These are phyloP conservation scores for Suillus cothurnatus DNA, from an alignment of 768 basidiomycete genomes.

Conservation along the genomic window DNA sequence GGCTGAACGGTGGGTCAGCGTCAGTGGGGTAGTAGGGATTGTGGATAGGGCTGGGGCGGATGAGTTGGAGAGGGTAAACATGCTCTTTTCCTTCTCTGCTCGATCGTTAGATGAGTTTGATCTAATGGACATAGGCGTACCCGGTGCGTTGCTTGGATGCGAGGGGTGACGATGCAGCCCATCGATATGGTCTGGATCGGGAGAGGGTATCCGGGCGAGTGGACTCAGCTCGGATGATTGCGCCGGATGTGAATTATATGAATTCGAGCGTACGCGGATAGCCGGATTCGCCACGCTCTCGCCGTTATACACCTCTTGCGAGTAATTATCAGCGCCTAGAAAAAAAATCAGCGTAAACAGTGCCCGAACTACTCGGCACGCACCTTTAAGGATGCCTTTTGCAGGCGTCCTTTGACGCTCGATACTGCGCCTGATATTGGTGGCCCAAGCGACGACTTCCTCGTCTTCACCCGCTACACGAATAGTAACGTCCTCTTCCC, in stretches of 20 bases:
- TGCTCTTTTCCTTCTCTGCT: constrained; percentile 42
- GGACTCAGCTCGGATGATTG: constrained; percentile 65
- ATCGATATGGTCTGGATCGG: constrained; percentile 85
- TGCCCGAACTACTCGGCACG: constrained; percentile 8
- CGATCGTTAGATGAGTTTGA: constrained; percentile 40
- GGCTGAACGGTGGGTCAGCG: constrained; percentile 70
- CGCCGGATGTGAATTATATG: constrained; percentile 60
- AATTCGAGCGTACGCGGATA: constrained; percentile 76
- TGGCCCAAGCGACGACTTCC: constrained; percentile 78
- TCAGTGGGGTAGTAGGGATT: constrained; percentile 46
- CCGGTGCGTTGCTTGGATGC: constrained; percentile 42
- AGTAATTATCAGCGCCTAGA: constrained; percentile 68
- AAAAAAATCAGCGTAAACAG: background rate
- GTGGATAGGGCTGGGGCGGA: constrained; percentile 86
- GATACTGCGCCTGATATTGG: constrained; percentile 68
- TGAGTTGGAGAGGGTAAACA: constrained; percentile 85
- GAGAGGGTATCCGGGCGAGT: constrained; percentile 78
- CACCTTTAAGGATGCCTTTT: constrained; percentile 87
- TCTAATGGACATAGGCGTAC: constrained; percentile 8
- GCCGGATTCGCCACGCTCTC: constrained; percentile 42
- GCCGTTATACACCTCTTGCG: constrained; percentile 57
- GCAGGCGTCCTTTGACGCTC: constrained; percentile 67
- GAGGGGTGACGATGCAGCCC: constrained; percentile 75
- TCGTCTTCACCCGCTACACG: constrained; percentile 57
- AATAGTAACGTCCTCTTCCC: constrained; percentile 75